Percentiles rank a stretch among this genome's conserved stretches.
phyloP scores from a whole-genome alignment of 1,284 basidiomycete species.

The Anthracocystis panici-leucophaei region DNA sequence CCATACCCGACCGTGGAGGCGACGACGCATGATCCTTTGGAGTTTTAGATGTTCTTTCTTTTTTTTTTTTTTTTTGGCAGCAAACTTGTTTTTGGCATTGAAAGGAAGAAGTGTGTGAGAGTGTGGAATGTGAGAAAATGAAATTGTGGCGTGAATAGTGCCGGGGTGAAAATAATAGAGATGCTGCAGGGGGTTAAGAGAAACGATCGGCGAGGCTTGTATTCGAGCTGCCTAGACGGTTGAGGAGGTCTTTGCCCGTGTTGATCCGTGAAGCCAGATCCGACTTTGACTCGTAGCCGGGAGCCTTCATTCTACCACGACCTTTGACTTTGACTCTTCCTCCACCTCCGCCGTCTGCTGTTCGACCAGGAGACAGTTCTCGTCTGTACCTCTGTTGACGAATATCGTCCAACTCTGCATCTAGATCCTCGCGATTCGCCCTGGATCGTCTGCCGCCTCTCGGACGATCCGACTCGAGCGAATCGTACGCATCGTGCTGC shows the following conservation, averaged over 20 bases:
- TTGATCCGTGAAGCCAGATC: constrained; percentile 7
- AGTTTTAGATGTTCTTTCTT: constrained; percentile 31
- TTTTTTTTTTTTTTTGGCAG: not conserved
- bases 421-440: constrained; percentile 17
- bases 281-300: constrained; percentile 9
- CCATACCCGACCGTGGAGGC: constrained; percentile 29
- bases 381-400: constrained; percentile 25
- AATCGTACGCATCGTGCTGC: constrained; percentile 32
- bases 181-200: constrained; percentile 12
- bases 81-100: not conserved
- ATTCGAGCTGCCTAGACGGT: constrained; percentile 11
- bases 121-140: not conserved
- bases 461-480: not conserved
- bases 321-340: constrained; percentile 43
- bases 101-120: not conserved
- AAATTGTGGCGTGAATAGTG: not conserved
- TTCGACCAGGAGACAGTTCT: constrained; percentile 47
- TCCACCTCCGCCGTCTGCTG: not conserved
- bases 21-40: constrained; percentile 47
- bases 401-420: constrained; percentile 21
- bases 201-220: constrained; percentile 31
- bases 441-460: constrained; percentile 16
- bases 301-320: constrained; percentile 51
- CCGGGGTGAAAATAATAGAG: no score
- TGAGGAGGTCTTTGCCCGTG: not conserved